Percentiles rank a stretch among this genome's conserved stretches.
These are phyloP conservation scores for Desmodesmus armatus DNA, from an alignment of 139 green algal genomes.

Conservation along the genomic window DNA sequence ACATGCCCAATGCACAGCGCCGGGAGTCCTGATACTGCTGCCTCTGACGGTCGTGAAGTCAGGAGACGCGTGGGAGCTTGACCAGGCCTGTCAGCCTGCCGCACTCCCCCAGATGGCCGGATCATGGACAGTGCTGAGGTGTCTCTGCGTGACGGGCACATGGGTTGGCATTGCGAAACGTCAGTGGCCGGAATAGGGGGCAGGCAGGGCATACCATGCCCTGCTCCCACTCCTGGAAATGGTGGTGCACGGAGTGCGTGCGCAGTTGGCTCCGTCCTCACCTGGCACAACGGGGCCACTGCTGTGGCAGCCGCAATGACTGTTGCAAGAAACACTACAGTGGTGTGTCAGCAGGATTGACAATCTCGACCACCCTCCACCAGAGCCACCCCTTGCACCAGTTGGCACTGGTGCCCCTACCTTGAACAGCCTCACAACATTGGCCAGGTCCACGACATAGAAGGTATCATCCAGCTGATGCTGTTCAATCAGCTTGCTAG, in stretches of 20 bases:
- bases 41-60: too few species aligned
- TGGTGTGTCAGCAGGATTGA: not conserved
- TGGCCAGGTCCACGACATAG: slow-evolving; percentile 92
- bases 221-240: slow-evolving; percentile 29
- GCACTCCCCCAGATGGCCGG: too few species aligned
- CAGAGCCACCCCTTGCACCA: slow-evolving; percentile 8
- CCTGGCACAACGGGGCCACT: too few species aligned
- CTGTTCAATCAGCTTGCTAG: slow-evolving; percentile 22
- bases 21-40: not conserved
- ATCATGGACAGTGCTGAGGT: too few species aligned
- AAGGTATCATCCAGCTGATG: slow-evolving; percentile 87
- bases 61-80: too few species aligned
- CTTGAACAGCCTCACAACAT: slow-evolving; percentile 80
- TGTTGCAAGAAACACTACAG: not conserved
- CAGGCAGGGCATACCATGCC: slow-evolving; percentile 46
- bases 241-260: too few species aligned
- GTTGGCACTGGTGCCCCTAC: slow-evolving; percentile 49
- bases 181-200: slow-evolving; percentile 44
- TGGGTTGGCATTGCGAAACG: not conserved
- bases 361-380: too few species aligned
- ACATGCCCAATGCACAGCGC: slow-evolving; percentile 15
- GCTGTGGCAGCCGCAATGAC: too few species aligned
- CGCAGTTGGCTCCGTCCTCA: too few species aligned
- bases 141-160: too few species aligned
- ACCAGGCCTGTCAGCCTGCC: too few species aligned